A percentile compares a stretch with the other conserved stretches of the same genome.
Conservation (phyloP, 129 eudicot genomes). For the Lactuca sativa region DNA sequence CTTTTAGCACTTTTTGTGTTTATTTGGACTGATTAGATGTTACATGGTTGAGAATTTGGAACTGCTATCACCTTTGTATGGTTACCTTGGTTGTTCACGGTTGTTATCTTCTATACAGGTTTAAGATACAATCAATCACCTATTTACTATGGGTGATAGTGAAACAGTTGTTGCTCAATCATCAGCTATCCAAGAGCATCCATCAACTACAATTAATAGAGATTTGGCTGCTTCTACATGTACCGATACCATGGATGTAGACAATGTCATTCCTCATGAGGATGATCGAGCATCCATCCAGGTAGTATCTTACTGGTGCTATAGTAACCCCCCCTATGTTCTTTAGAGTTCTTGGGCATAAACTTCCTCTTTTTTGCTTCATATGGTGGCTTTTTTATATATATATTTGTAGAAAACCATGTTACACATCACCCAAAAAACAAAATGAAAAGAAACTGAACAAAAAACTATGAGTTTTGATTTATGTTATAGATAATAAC, state of each 20-base stretch:
- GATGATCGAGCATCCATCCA: neutral
- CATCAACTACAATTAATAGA: slow-evolving; percentile 2
- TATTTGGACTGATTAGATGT: neutral
- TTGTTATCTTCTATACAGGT: slow-evolving; percentile 20
- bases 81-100: slow-evolving; percentile 12
- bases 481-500: no score
- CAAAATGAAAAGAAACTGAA: no score
- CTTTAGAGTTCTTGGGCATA: no score
- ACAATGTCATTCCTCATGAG: slow-evolving; percentile 23
- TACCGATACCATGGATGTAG: slow-evolving; percentile 17
- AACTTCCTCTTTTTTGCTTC: no score
- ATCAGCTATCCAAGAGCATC: slow-evolving; percentile 35
- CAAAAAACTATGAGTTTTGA: no score
- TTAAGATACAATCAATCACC: slow-evolving; percentile 4
- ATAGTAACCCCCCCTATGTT: no score
- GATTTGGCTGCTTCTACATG: no score
- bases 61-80: neutral
- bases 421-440: no score
- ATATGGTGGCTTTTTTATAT: no score
- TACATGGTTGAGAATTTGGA: neutral
- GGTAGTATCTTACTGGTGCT: no score
- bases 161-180: slow-evolving; percentile 63
- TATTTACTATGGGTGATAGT: slow-evolving; percentile 56
- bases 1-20: no score
- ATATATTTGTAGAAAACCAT: no score